A percentile compares a stretch with the other conserved stretches of the same genome.
phyloP scores from a whole-genome alignment of 345 rosid species.

The Populus alba region DNA sequence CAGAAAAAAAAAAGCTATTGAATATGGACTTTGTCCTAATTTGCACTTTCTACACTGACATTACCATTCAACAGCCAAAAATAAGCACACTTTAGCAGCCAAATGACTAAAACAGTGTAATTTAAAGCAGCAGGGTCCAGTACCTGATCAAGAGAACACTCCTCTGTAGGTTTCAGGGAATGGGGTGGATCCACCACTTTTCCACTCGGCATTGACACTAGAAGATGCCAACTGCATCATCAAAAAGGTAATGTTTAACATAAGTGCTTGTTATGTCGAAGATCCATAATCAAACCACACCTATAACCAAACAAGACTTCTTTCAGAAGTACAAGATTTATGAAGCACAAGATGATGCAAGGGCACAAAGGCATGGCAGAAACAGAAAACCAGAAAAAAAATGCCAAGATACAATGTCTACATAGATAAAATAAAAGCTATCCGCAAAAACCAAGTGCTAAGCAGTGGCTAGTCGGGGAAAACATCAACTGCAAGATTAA shows the following conservation, averaged over 20 bases:
- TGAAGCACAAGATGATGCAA: neutral
- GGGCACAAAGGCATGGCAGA: neutral
- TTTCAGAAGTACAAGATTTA: neutral
- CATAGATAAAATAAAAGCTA: neutral
- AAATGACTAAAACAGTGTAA: neutral
- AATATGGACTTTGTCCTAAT: too few relatives aligned
- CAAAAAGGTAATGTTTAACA: constrained; percentile 5
- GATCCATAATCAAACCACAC: neutral
- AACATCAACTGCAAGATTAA: neutral
- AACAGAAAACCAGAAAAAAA: neutral
- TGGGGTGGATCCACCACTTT: constrained; percentile 66
- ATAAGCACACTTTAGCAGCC: neutral
- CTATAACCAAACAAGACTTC: neutral
- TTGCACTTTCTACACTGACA: too few relatives aligned
- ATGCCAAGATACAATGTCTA: neutral
- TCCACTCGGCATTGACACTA: constrained; percentile 67
- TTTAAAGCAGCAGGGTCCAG: constrained; percentile 7
- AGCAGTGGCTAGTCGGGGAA: neutral
- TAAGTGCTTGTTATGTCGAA: constrained; percentile 3
- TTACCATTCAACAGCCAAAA: too few relatives aligned
- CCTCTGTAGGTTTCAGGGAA: constrained; percentile 66
- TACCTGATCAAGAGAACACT: constrained; percentile 64
- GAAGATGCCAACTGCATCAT: constrained; percentile 69
- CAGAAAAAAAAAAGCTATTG: neutral
- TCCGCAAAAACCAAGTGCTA: neutral